Base-by-base conservation (phyloP, 768 basidiomycete genomes). In the Fistulinella prunicolor region DNA sequence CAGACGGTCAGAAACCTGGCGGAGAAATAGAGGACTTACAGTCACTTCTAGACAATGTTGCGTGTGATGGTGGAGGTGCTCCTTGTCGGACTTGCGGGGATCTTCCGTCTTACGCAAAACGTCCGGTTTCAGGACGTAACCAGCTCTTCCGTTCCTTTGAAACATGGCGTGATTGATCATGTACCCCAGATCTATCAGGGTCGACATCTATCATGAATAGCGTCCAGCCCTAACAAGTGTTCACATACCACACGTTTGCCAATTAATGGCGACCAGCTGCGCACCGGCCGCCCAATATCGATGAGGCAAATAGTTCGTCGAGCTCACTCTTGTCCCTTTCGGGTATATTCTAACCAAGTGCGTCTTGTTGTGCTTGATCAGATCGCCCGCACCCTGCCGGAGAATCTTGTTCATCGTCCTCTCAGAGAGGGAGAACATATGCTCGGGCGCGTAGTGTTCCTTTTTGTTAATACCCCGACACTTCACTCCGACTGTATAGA, bases 91-190 rank as follows among this genome's bases (percentile, higher is more conserved):
- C n/a, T 67, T 68, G 7, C 91, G 76, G 3, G 44, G 47, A 24
- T 61, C 60, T 9, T 83, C 77, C 23, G 76, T 72, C n/a, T 68
- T 67, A 8, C 92, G 76, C 10, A 97, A 74, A 2, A 86, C 81
- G 3, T 75, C 74, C 2, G 95, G 95, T 63, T 97, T 96, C 34
- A 96, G 78, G 2, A 99, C 83, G 59, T 91, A 96, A 0, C 95
- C 95, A 2, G 80, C 76, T 6, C 87, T 79, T n/a, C 87, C 89
- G 56, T 95, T 94, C 4, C 88, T 77, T 54, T 86, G 84, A 67
- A 99, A 99, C 91, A 98, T 94, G 6, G 94, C 91, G 51, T 89
- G 83, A 60, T 96, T 99, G 65, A 97, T 90, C 73, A 86, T 83
- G 61, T 86, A 88, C 2, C 92, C 94, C 42, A 92, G 69, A 67